phyloP scores from a whole-genome alignment of 1,139 yeast species.

The Spencermartinsiella ligniputridi region DNA sequence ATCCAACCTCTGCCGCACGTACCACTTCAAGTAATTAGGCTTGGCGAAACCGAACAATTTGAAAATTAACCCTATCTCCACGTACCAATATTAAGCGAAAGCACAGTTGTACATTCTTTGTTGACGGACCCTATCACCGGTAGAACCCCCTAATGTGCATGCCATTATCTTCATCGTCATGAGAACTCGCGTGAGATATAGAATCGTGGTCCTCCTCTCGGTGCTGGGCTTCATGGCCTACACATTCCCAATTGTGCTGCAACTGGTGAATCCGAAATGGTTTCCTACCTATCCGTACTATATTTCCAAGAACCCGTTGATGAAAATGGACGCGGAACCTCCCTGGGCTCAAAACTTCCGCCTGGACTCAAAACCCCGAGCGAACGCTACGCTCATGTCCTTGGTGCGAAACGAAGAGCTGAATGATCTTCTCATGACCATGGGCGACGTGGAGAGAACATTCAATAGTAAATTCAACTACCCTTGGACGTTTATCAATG shows the following conservation, averaged over 20 bases:
- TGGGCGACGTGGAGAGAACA: conserved; percentile 53
- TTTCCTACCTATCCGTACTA: conserved; percentile 24
- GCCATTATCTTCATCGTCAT: too few species aligned
- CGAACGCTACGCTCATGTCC: conserved; percentile 71
- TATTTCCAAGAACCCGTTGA: conserved; percentile 24
- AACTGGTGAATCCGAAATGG: conserved; percentile 16
- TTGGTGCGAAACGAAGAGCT: conserved; percentile 65
- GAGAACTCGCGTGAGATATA: neutral
- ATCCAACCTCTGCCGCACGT: too few species aligned
- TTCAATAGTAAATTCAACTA: conserved; percentile 70
- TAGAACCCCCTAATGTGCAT: too few species aligned
- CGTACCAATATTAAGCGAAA: too few species aligned
- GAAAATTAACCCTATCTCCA: too few species aligned
- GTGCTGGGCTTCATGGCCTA: neutral
- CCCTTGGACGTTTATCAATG: conserved; percentile 80
- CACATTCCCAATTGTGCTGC: neutral
- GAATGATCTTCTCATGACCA: conserved; percentile 46
- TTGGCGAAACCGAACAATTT: too few species aligned
- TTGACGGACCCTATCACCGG: too few species aligned
- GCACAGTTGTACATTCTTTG: too few species aligned
- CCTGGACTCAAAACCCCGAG: conserved; percentile 27
- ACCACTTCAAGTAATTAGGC: too few species aligned
- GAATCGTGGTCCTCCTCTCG: neutral
- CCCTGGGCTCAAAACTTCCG: conserved; percentile 14
- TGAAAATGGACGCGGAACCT: conserved; percentile 22